Percentiles rank a stretch among this genome's conserved stretches.
Conservation (phyloP, 768 basidiomycete genomes). For the Ramaria sp. region DNA sequence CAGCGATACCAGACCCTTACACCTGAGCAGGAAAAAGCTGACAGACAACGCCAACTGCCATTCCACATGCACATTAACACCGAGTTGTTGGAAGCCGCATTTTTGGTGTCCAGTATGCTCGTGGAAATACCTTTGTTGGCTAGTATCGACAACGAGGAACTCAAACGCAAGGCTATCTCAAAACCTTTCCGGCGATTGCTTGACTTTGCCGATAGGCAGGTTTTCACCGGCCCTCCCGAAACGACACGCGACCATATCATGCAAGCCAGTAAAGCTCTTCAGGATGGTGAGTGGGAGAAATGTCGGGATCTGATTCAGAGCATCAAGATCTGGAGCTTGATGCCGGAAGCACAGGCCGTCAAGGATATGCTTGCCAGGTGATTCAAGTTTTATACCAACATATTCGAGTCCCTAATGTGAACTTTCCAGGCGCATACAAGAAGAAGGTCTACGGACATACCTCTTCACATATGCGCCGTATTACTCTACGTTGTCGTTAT, state of each 20-base stretch:
- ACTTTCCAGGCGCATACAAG: constrained; percentile 81
- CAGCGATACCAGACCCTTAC: constrained; percentile 76
- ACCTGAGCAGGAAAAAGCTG: constrained; percentile 94
- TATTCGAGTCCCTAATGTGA: not conserved
- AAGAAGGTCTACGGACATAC: constrained; percentile 93
- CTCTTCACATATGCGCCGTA: constrained; percentile 95
- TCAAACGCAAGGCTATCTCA: constrained; percentile 87
- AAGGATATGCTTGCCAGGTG: constrained; percentile 95
- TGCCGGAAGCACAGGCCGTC: constrained; percentile 79
- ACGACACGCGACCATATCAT: constrained; percentile 98
- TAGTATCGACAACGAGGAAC: constrained; percentile 88
- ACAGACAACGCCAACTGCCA: constrained; percentile 89
- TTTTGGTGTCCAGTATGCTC: constrained; percentile 97
- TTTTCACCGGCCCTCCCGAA: constrained; percentile 97
- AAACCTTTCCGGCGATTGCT: constrained; percentile 92
- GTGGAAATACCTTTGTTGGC: constrained; percentile 94
- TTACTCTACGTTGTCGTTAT: constrained; percentile 85
- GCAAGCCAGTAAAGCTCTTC: constrained; percentile 95
- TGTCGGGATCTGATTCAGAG: constrained; percentile 87
- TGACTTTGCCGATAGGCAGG: constrained; percentile 94
- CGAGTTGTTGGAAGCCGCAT: constrained; percentile 92
- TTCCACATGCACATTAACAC: constrained; percentile 99
- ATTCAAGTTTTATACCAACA: constrained; percentile 16
- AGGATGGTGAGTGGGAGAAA: constrained; percentile 95
- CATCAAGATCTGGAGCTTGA: constrained; percentile 96